Percentiles rank a stretch among this genome's conserved stretches.
Evolutionary conservation across 2,329 filamentous ascomycete genomes (phyloP).

Genomic region (Magnaporthiopsis incrustans): DNA sequence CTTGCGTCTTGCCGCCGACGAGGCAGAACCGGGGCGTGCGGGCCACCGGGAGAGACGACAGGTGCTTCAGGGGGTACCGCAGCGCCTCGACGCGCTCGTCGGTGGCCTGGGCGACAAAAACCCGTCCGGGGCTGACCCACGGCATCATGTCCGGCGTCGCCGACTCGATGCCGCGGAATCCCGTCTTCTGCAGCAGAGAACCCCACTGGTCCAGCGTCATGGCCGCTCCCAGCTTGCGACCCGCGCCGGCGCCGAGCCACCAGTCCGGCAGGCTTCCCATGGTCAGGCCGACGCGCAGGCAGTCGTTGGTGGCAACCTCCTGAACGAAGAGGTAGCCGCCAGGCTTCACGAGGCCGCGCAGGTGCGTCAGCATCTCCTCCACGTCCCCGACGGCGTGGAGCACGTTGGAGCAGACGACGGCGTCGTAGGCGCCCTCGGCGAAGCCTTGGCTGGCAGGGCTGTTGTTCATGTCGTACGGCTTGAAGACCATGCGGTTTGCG

Average conservation of each 20-base stretch:
- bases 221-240: slow-evolving; percentile 3
- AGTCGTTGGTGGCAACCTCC: slow-evolving; percentile 10
- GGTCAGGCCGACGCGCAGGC: neutral
- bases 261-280: slow-evolving; percentile 7
- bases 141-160: neutral
- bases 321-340: slow-evolving; percentile 24
- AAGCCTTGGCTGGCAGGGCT: slow-evolving; percentile 24
- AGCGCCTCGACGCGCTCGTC: slow-evolving; percentile 13
- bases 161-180: slow-evolving; percentile 17
- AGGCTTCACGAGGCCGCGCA: slow-evolving; percentile 23
- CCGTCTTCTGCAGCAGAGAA: slow-evolving; percentile 15
- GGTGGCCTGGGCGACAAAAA: slow-evolving; percentile 16
- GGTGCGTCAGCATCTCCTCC: slow-evolving; percentile 17
- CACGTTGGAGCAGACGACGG: slow-evolving; percentile 23
- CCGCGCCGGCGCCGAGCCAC: slow-evolving; percentile 10
- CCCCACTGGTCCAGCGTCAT: slow-evolving; percentile 14
- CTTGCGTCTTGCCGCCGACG: slow-evolving; percentile 12
- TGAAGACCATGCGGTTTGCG: slow-evolving; percentile 19
- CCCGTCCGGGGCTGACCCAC: slow-evolving; percentile 11
- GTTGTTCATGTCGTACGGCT: slow-evolving; percentile 21
- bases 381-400: slow-evolving; percentile 20
- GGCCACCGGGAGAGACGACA: neutral
- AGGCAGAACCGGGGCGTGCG: slow-evolving; percentile 12
- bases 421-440: slow-evolving; percentile 19
- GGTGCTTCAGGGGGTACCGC: neutral